Evolutionary conservation across 371 early-diverging fungal species (phyloP), one percentile per base, ranked within the genome.

Genomic region (Mortierella sp.): DNA sequence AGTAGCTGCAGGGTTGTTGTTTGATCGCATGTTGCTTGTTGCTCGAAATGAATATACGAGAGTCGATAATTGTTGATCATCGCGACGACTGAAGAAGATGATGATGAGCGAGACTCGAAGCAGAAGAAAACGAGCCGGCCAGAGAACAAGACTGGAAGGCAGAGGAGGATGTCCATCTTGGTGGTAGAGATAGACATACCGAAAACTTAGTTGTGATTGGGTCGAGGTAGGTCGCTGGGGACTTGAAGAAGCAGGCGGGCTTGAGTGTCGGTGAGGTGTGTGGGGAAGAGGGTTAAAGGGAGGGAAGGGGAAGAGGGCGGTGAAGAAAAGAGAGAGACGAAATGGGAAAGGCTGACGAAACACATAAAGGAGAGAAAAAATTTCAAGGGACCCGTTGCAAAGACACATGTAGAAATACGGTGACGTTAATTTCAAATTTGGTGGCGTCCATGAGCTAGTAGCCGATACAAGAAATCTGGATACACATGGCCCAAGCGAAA

Each of bases 81-180:
- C 28, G 16, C 31, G 63, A 16, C 63, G 38, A 5, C 42, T 38
- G 42, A 38, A 38, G 42, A 38, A 38, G 70, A 24, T 45, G 70
- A 31, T 38, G 70, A 24, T 48, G 26, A 57, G 72, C 72, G 28
- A 31, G 45, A 50, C n/a, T 19, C 13, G 72, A n/a, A 21, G 70
- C 5, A 44, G 45, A 44, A 70, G 70, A 60, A 28, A 10, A 24
- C 7, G 63, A 50, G 52, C 58, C 55, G 70, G 77, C 71, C 84
- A 83, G 73, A 77, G 60, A 57, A 57, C 26, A 26, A 26, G 58
- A 57, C 72, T 70, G 42, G 80, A 19, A 68, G 47, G 79, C 79
- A 79, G 76, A 79, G 80, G 80, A 79, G 84, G 84, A 79, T 83
- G 84, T 83, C 84, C 84, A 83, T 83, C 84, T 83, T 83, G 80